Evolutionary conservation across 352 stramenopile genomes (phyloP).

Genomic region (Globisporangium irregulare): DNA sequence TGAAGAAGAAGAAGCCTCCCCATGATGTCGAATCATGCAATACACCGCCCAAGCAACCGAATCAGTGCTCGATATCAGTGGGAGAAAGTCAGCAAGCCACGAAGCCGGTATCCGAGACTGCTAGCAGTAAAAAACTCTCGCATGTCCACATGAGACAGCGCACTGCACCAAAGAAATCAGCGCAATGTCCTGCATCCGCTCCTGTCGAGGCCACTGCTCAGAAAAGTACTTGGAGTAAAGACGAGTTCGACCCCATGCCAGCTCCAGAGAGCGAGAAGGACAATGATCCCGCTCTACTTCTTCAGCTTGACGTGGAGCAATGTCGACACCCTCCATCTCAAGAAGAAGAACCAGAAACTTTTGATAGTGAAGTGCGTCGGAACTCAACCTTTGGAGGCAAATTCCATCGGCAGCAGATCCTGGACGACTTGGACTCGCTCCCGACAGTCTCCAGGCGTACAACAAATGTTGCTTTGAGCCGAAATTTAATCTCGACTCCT

Average conservation of each 20-base stretch:
- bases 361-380: background rate
- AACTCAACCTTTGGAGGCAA: background rate
- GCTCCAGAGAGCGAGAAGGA: background rate
- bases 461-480: background rate
- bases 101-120: background rate
- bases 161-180: background rate
- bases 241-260: background rate
- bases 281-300: background rate
- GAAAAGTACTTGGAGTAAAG: background rate
- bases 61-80: too few relatives aligned
- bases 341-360: background rate
- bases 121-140: background rate
- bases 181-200: background rate
- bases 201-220: background rate
- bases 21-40: background rate
- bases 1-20: background rate
- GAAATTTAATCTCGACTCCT: background rate
- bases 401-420: background rate
- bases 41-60: too few relatives aligned
- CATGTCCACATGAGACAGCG: background rate
- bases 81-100: background rate
- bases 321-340: background rate
- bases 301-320: background rate
- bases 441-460: background rate
- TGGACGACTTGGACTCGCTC: background rate